These are phyloP conservation scores for Aspergillus wentii DNA, from an alignment of 495 filamentous ascomycete species.

Conservation along the genomic window DNA sequence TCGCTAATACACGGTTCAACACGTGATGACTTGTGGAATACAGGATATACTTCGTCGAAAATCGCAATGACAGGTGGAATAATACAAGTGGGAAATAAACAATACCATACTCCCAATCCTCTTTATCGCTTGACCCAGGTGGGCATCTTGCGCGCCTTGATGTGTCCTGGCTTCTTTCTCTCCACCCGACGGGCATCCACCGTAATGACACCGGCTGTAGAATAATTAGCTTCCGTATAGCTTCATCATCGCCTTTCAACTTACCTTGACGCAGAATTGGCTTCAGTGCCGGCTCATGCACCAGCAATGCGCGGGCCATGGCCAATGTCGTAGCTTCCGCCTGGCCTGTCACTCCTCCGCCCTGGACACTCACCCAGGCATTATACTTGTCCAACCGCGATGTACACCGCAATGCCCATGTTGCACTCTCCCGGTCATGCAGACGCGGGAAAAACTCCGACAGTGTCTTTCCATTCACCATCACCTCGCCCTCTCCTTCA, in stretches of 20 bases:
- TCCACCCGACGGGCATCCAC: constrained; percentile 90
- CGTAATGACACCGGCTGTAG: constrained; percentile 81
- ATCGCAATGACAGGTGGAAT: constrained; percentile 13
- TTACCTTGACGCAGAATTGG: constrained; percentile 81
- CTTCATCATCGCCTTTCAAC: no score
- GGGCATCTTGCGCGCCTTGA: constrained; percentile 97
- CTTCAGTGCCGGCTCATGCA: constrained; percentile 89
- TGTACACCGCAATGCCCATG: constrained; percentile 83
- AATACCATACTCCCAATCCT: constrained; percentile 8
- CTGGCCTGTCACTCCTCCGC: constrained; percentile 90
- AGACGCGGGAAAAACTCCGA: constrained; percentile 74
- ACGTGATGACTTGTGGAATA: constrained; percentile 12
- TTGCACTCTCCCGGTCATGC: constrained; percentile 90
- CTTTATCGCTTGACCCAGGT: constrained; percentile 84
- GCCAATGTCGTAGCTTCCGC: constrained; percentile 92
- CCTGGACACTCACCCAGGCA: constrained; percentile 76
- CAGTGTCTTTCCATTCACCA: constrained; percentile 83
- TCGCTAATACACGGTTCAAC: no score
- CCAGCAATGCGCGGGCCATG: constrained; percentile 79
- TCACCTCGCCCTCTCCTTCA: constrained; percentile 83
- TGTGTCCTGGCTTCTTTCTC: constrained; percentile 93
- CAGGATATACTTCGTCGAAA: constrained; percentile 17
- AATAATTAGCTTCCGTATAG: constrained; percentile 13
- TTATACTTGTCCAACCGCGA: constrained; percentile 94
- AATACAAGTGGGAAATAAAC: constrained; percentile 14